These are phyloP conservation scores for Trichomonas vaginalis DNA, from an alignment of 208 protist genomes.

Conservation along the genomic window DNA sequence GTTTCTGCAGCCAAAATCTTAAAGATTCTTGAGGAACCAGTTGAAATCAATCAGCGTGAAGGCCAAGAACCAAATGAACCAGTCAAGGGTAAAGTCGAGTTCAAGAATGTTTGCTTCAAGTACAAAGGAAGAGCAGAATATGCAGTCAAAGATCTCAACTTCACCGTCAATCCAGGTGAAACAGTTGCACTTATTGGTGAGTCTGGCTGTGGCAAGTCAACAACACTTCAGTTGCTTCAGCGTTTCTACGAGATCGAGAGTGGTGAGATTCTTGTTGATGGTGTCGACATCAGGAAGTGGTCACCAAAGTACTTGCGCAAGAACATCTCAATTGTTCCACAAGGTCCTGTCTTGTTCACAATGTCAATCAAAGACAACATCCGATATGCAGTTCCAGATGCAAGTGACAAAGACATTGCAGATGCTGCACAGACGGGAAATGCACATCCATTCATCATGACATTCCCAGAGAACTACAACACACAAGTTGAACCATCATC, in stretches of 20 bases:
- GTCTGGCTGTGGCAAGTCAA: not conserved
- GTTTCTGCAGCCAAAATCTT: not conserved
- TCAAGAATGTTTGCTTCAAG: not conserved
- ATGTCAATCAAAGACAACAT: slow-evolving; percentile 41
- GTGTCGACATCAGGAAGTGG: not conserved
- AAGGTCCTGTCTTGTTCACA: slow-evolving; percentile 42
- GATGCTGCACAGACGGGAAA: not conserved
- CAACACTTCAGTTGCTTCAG: not conserved
- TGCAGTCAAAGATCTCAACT: not conserved
- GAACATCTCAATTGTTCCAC: not conserved
- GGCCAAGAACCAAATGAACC: not conserved
- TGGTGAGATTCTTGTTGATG: not conserved
- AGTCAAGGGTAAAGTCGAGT: not conserved
- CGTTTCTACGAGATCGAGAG: not conserved
- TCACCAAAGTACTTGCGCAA: not conserved
- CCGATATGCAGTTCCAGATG: slow-evolving; percentile 30
- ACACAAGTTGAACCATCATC: slow-evolving; percentile 7
- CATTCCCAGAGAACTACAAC: not conserved
- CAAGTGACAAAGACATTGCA: not conserved
- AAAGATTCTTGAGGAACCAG: not conserved
- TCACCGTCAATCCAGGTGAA: not conserved
- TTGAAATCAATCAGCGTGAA: not conserved
- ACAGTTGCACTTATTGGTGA: slow-evolving; percentile 5
- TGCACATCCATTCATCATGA: not conserved
- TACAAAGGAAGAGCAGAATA: not conserved